Conservation (phyloP, 148 eudicot species). For the Camellia japonica region DNA sequence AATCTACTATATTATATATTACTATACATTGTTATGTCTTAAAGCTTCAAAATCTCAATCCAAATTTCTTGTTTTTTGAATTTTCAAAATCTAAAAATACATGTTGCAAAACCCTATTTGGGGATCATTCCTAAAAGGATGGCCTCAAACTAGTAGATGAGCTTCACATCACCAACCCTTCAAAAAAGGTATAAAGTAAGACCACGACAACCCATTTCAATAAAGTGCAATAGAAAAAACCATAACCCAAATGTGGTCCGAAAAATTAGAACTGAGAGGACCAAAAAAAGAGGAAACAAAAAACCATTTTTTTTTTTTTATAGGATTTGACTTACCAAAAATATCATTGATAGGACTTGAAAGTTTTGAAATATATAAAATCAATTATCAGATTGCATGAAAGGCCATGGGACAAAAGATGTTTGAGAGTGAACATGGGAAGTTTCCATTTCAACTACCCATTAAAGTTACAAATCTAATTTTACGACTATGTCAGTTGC, state of each 20-base stretch:
- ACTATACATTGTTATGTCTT: too few relatives aligned
- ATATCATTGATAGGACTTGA: not conserved
- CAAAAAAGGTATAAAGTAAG: not conserved
- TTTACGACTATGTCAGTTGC: not conserved
- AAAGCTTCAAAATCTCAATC: too few relatives aligned
- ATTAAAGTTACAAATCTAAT: constrained; percentile 2
- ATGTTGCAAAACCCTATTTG: too few relatives aligned
- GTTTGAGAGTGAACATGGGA: not conserved
- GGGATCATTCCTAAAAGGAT: too few relatives aligned
- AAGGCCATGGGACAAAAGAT: not conserved
- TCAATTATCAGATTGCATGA: not conserved
- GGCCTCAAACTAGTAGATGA: not conserved
- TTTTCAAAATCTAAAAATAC: too few relatives aligned
- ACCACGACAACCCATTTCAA: not conserved
- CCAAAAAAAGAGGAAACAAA: not conserved
- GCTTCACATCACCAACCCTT: not conserved
- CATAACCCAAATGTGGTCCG: not conserved
- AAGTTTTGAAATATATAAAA: not conserved
- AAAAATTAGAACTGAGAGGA: not conserved
- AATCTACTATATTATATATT: not conserved
- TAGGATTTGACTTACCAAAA: too few relatives aligned
- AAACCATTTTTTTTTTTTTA: too few relatives aligned
- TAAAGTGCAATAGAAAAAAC: not conserved
- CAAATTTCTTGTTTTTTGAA: too few relatives aligned
- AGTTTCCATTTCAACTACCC: not conserved